A percentile compares a stretch with the other conserved stretches of the same genome.
phyloP scores from a whole-genome alignment of 768 basidiomycete genomes.

The Sarcodon sp. region DNA sequence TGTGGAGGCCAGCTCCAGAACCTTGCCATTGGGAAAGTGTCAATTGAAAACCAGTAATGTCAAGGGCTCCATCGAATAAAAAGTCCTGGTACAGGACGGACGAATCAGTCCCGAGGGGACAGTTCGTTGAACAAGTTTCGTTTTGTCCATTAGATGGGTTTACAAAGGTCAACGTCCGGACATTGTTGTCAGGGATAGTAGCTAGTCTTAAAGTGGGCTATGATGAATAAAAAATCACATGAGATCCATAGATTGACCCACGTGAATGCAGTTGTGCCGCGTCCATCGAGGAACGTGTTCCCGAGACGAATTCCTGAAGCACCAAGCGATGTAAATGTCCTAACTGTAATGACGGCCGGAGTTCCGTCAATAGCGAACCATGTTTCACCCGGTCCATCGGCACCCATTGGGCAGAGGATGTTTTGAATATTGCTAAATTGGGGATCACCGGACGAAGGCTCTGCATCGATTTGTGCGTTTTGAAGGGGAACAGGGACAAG shows the following conservation, averaged over 20 bases:
- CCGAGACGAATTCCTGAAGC: conserved; percentile 79
- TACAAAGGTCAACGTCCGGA: conserved; percentile 63
- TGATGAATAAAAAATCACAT: conserved; percentile 6
- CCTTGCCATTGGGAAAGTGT: conserved; percentile 70
- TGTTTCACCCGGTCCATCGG: conserved; percentile 64
- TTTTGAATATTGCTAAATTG: conserved; percentile 51
- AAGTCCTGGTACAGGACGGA: conserved; percentile 88
- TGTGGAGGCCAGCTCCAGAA: conserved; percentile 67
- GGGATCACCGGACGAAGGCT: conserved; percentile 46
- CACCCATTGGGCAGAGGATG: conserved; percentile 80
- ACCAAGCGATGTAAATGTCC: conserved; percentile 60
- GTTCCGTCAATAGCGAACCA: conserved; percentile 77
- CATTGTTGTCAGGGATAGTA: conserved; percentile 80
- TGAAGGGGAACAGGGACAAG: conserved; percentile 70
- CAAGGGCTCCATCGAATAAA: conserved; percentile 46
- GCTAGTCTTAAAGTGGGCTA: conserved; percentile 42
- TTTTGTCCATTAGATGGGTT: conserved; percentile 69
- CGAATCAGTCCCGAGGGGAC: conserved; percentile 71
- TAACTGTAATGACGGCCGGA: conserved; percentile 61
- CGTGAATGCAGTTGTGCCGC: conserved; percentile 86
- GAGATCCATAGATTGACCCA: conserved; percentile 22
- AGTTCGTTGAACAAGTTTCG: conserved; percentile 61
- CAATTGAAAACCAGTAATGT: conserved; percentile 86
- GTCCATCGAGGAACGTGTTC: conserved; percentile 74
- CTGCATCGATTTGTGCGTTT: conserved; percentile 41